Evolutionary conservation across 2,329 filamentous ascomycete genomes (phyloP), one percentile per base, ranked within the genome.

Genomic region (Scytalidium sp.): DNA sequence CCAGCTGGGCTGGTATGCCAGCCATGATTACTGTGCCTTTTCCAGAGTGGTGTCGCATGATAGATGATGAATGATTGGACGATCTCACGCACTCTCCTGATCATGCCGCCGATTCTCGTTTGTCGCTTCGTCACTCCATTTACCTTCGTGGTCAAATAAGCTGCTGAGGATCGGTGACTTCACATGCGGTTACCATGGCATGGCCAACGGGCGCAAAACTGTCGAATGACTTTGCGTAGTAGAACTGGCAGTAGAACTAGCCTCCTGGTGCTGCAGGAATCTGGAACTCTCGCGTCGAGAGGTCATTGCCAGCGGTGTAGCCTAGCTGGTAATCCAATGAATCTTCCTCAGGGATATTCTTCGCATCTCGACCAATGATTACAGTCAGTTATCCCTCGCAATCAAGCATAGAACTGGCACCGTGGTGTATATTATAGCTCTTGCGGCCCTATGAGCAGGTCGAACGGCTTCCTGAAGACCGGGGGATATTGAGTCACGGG

Each of bases 301-400:
- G 66, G 44, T 82, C 79, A 55, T 83, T 82, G 41, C 76, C 70
- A 23, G 76, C 74, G 0, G 74, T 76, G 51, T 73, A 79, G 2
- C 36, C 56, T 8, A 46, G 48, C 17, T 55, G 43, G 19, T 53
- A 55, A 11, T 32, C 10, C 3, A 58, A 44, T 5, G 56, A 54
- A 20, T 53, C 45, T 6, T 17, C 54, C 6, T 36, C 41, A 3
- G 46, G 36, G 5, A 58, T 49, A 27, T 56, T 25, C 46, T 72
- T 71, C 17, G 63, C 67, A 47, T 69, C 66, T 10, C n/a, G 58
- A 13, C 66, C 68, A 55, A 90, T 88, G 47, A 76, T 69, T 22
- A 75, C 64, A 49, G 74, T 64, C 68, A n/a, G n/a, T n/a, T n/a
- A n/a, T n/a, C n/a, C n/a, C n/a, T n/a, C n/a, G n/a, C n/a, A n/a